These are phyloP conservation scores for Fusarium sp. DNA, from an alignment of 2,329 filamentous ascomycete genomes.

Conservation along the genomic window DNA sequence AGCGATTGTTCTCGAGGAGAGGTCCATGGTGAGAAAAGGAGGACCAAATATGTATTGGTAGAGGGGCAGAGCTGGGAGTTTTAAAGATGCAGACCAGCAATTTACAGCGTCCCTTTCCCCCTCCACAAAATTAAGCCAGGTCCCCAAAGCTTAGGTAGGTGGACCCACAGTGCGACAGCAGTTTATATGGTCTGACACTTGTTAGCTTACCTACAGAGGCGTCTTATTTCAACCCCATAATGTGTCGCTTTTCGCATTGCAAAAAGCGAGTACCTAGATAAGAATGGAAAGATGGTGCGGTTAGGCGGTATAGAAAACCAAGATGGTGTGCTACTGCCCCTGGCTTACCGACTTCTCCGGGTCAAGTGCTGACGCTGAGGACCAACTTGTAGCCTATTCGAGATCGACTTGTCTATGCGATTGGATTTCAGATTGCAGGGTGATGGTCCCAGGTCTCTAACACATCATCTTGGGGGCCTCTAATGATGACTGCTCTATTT, in stretches of 20 bases:
- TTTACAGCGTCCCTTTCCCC: not conserved
- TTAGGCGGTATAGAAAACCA: not conserved
- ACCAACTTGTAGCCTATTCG: not conserved
- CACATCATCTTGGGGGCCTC: not conserved
- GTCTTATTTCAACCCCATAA: not conserved
- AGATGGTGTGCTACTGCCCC: not conserved
- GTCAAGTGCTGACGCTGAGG: constrained; percentile 10
- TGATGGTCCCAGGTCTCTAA: not conserved
- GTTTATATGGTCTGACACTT: not conserved
- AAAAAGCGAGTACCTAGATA: not conserved
- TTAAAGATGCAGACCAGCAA: constrained; percentile 5
- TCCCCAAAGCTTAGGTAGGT: not conserved
- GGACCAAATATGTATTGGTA: not conserved
- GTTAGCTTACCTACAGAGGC: not conserved
- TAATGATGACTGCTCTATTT: not conserved
- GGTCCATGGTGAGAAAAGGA: constrained; percentile 32
- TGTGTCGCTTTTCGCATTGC: not conserved
- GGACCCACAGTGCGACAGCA: not conserved
- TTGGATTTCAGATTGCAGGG: not conserved
- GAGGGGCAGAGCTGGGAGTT: constrained; percentile 19
- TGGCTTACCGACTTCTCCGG: not conserved
- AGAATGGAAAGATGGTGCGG: too few relatives aligned
- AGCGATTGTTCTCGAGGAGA: constrained; percentile 29
- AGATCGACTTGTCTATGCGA: not conserved
- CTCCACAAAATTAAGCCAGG: not conserved